phyloP scores from a whole-genome alignment of 148 eudicot species.

The Mesembryanthemum crystallinum region DNA sequence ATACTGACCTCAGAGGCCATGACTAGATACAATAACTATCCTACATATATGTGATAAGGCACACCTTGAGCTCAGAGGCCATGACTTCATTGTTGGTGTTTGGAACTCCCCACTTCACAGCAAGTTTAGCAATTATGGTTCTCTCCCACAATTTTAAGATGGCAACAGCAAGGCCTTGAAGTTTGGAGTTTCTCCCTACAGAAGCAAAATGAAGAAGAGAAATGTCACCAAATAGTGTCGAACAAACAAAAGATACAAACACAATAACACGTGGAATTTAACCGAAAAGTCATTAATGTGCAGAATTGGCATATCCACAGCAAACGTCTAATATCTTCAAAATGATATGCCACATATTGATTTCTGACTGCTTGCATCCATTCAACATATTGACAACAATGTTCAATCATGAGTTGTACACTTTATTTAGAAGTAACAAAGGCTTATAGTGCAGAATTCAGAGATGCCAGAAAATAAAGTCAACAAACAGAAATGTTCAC shows the following conservation, averaged over 20 bases:
- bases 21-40: not conserved
- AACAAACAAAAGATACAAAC: not conserved
- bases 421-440: not conserved
- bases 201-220: conserved; percentile 12
- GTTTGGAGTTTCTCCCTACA: conserved; percentile 89
- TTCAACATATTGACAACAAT: not conserved
- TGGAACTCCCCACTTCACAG: conserved; percentile 78
- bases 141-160: conserved; percentile 89
- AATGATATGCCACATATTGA: not conserved
- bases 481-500: not conserved
- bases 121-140: conserved; percentile 80
- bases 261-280: not conserved
- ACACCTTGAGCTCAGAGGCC: conserved; percentile 94
- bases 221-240: not conserved
- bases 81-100: conserved; percentile 84
- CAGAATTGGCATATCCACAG: not conserved
- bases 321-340: too few relatives aligned
- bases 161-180: conserved; percentile 90
- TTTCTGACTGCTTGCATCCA: not conserved
- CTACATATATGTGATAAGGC: conserved; percentile 20
- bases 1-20: conserved; percentile 9
- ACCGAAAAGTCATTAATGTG: not conserved
- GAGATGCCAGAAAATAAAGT: not conserved
- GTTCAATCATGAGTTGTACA: not conserved
- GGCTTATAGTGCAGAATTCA: too few relatives aligned